phyloP scores from a whole-genome alignment of 768 basidiomycete species.

The Russula vinacea region DNA sequence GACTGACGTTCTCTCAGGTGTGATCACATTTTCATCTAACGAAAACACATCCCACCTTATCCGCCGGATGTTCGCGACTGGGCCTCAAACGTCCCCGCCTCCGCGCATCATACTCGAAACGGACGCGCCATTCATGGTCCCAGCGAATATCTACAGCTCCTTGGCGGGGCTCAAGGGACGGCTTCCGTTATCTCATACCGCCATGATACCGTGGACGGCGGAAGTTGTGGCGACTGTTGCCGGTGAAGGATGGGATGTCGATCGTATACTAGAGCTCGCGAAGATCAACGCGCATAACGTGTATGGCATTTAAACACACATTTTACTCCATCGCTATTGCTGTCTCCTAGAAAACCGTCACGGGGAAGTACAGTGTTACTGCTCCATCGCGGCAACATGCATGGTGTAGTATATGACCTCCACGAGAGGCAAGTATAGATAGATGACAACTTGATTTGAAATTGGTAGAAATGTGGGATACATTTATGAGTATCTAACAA shows the following conservation, averaged over 20 bases:
- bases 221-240: constrained; percentile 59
- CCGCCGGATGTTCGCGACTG: constrained; percentile 38
- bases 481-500: constrained; percentile 17
- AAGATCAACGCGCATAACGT: constrained; percentile 61
- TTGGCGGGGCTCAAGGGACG: constrained; percentile 53
- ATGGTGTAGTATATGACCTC: not conserved
- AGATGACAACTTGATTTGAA: not conserved
- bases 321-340: not conserved
- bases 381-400: not conserved
- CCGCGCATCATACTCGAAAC: constrained; percentile 65
- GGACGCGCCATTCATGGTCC: constrained; percentile 86
- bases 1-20: constrained; percentile 44
- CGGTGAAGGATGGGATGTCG: constrained; percentile 48
- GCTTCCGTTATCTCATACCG: constrained; percentile 70
- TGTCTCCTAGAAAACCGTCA: not conserved
- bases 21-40: constrained; percentile 78
- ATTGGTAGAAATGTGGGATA: constrained; percentile 20
- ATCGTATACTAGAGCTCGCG: constrained; percentile 56
- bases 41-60: constrained; percentile 65
- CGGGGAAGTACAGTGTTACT: not conserved
- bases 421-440: not conserved
- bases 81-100: constrained; percentile 17
- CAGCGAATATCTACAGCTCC: constrained; percentile 63
- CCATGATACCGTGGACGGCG: constrained; percentile 85
- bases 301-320: constrained; percentile 53